Evolutionary conservation across 805 yeast species (phyloP).

Genomic region (Hagleromyces aurorensis): DNA sequence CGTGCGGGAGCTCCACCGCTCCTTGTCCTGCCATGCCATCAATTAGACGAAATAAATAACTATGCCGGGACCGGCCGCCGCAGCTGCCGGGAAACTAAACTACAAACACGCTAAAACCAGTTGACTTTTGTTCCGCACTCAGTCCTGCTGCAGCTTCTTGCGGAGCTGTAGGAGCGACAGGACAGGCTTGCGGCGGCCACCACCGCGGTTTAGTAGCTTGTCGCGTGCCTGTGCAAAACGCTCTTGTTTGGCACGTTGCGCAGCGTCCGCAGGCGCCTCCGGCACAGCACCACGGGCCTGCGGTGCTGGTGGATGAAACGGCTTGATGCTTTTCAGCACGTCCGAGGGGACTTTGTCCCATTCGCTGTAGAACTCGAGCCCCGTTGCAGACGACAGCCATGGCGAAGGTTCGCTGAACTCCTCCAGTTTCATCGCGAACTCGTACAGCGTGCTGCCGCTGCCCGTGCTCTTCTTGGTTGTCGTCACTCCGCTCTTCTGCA

Average conservation of each 20-base stretch:
- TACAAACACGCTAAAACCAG: no score
- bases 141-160: conserved; percentile 13
- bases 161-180: conserved; percentile 19
- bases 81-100: no score
- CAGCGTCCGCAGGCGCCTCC: conserved; percentile 9
- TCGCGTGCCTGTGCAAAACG: conserved; percentile 14
- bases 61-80: no score
- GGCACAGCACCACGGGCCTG: conserved; percentile 1
- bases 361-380: conserved; percentile 29
- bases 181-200: conserved; percentile 28
- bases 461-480: conserved; percentile 3
- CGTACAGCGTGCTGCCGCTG: conserved; percentile 20
- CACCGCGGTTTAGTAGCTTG: conserved; percentile 16
- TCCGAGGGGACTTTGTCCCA: conserved; percentile 31
- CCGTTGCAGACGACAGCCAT: conserved; percentile 33
- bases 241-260: conserved; percentile 10
- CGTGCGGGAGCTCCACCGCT: no score
- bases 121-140: no score
- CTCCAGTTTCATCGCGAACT: conserved; percentile 27
- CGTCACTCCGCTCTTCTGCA: conserved; percentile 5
- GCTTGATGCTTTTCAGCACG: conserved; percentile 24
- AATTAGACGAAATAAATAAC: no score
- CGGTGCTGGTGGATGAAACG: conserved; percentile 29
- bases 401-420: conserved; percentile 24
- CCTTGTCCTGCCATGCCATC: no score